These are phyloP conservation scores for Boletus vinaceobasis DNA, from an alignment of 768 basidiomycete species.

Conservation along the genomic window DNA sequence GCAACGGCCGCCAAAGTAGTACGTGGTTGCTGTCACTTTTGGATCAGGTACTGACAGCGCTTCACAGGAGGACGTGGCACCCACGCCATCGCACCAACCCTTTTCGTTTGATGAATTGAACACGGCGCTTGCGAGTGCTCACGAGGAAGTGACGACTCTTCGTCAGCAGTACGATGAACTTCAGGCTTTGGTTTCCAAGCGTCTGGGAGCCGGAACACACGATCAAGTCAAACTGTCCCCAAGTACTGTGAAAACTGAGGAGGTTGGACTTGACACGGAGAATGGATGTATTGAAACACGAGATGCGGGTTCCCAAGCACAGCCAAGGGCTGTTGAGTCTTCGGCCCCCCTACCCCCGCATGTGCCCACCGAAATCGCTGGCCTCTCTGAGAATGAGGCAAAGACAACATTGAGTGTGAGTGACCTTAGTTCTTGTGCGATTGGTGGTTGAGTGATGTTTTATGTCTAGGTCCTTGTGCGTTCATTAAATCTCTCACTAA, in stretches of 20 bases:
- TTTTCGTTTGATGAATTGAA: slow-evolving; percentile 28
- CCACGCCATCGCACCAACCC: slow-evolving; percentile 1
- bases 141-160: slow-evolving; percentile 24
- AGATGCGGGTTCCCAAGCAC: neutral
- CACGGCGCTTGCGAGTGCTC: slow-evolving; percentile 19
- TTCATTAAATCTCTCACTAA: slow-evolving; percentile 13
- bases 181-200: slow-evolving; percentile 13
- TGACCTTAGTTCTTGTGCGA: neutral
- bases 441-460: neutral
- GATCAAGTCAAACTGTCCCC: neutral
- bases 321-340: neutral
- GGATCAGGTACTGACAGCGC: neutral
- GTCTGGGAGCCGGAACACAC: slow-evolving; percentile 3
- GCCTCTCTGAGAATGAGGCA: slow-evolving; percentile 23
- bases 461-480: slow-evolving; percentile 9
- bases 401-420: slow-evolving; percentile 23
- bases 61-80: slow-evolving; percentile 8
- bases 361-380: slow-evolving; percentile 12
- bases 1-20: slow-evolving; percentile 6
- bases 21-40: neutral
- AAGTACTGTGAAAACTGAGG: neutral
- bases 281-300: neutral
- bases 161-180: slow-evolving; percentile 28
- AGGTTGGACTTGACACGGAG: neutral
- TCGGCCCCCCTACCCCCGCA: neutral